A percentile compares a stretch with the other conserved stretches of the same genome.
Conservation (phyloP, 2,329 filamentous ascomycete genomes). For the Neonectria coccinea region DNA sequence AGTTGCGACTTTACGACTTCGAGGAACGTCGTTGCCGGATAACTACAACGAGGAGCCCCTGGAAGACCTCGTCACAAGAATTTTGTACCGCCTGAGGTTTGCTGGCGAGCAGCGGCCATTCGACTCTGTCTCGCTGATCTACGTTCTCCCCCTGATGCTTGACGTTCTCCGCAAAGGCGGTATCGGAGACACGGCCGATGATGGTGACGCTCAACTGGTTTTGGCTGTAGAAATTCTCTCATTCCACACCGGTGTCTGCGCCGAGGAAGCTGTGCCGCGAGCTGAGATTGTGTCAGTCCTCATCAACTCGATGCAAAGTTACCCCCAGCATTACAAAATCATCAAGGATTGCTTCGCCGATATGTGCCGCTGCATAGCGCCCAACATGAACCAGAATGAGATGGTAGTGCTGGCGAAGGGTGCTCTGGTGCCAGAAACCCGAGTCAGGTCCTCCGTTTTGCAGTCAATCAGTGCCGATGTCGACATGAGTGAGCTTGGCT, state of each 20-base stretch:
- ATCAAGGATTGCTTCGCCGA: constrained; percentile 94
- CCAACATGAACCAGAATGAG: constrained; percentile 81
- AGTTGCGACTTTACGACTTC: constrained; percentile 83
- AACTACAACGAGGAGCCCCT: constrained; percentile 83
- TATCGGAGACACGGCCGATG: constrained; percentile 78
- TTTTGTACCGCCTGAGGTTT: constrained; percentile 91
- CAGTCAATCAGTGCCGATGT: constrained; percentile 93
- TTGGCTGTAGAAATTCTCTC: constrained; percentile 89
- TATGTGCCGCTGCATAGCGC: constrained; percentile 84
- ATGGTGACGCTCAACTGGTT: constrained; percentile 89
- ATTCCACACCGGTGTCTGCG: constrained; percentile 86
- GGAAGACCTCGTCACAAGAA: constrained; percentile 84
- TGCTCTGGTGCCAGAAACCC: constrained; percentile 79
- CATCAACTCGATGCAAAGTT: constrained; percentile 85
- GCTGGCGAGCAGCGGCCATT: constrained; percentile 94
- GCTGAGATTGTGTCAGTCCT: constrained; percentile 77
- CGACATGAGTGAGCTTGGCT: constrained; percentile 87
- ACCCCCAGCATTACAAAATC: constrained; percentile 93
- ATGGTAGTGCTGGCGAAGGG: constrained; percentile 82
- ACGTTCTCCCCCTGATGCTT: constrained; percentile 85
- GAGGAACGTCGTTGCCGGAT: constrained; percentile 78
- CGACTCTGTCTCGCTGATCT: constrained; percentile 87
- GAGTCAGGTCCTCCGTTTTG: constrained; percentile 85
- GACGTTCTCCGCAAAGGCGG: constrained; percentile 83
- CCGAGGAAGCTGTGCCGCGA: constrained; percentile 81